Base-by-base conservation (phyloP, 306 rosid species). In the Acmispon strigosus region DNA sequence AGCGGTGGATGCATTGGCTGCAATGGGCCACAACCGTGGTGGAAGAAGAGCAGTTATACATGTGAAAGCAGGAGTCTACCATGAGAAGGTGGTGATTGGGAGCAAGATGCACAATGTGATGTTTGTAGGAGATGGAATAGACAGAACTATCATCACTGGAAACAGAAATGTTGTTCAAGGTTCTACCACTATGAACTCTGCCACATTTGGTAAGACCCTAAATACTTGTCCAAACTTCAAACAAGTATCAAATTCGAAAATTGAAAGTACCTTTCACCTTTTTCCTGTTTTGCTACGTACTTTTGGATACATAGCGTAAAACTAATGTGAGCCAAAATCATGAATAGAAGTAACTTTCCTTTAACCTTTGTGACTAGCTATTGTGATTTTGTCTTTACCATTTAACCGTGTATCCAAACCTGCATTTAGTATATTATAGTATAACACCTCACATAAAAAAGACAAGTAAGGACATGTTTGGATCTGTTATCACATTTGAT, bases 71-170 rank as follows among this genome's bases (percentile, higher is more conserved):
- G 87, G 95, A 8, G 74, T 87, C 3, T 85, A 86, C 59, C 10
- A 73, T 17, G 92, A 88, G 66, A 88, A 82, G 7, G 95, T 89
- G 4, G 84, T 74, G 66, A 85, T 88, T 48, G 86, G 72, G 5
- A 11, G 42, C 22, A 70, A 76, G 7, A 3, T 79, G 53, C 79
- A 37, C 36, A 88, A 86, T 71, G 59, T 88, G 1, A 87, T 88
- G 92, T 17, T 92, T 17, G 91, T 92, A 0, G 91, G 98, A 42
- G 98, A 88, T 73, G 98, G 95, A 62, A 85, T 85, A 4, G 90
- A 84, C 73, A 80, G 24, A 72, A 92, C 91, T 3, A 50, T 88
- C 0, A 48, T 84, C 81, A 83, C 84, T 10, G 71, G 89, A 1
- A 77, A 43, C 65, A 63, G 68, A 14, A 86, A 78, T 54, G 83